Conservation (phyloP, 1,139 yeast species). For the Lodderomyces parapsilosis region DNA sequence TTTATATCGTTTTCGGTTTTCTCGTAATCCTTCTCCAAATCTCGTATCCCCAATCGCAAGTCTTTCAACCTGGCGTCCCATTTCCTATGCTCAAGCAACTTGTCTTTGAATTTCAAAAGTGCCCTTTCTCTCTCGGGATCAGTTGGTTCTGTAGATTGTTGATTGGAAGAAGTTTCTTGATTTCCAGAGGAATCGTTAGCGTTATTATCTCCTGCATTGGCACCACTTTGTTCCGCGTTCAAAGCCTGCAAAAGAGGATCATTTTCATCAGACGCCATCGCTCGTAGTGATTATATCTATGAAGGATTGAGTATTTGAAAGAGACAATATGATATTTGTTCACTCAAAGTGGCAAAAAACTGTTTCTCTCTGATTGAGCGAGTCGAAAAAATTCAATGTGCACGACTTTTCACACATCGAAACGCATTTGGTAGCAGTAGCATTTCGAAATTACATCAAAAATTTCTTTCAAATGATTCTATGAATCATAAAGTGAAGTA, state of each 20-base stretch:
- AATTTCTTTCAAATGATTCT: slow-evolving; percentile 2
- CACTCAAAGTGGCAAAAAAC: slow-evolving; percentile 3
- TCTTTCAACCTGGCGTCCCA: slow-evolving; percentile 93
- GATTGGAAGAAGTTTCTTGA: slow-evolving; percentile 1
- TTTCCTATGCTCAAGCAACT: slow-evolving; percentile 87
- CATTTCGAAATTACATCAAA: neutral
- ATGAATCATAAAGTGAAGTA: neutral
- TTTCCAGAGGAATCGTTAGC: neutral
- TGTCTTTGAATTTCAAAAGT: slow-evolving; percentile 74
- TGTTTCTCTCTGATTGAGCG: neutral
- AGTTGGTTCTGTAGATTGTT: slow-evolving; percentile 48
- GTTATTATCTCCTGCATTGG: slow-evolving; percentile 9
- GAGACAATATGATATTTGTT: no score
- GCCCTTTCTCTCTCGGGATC: slow-evolving; percentile 84
- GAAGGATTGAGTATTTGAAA: no score
- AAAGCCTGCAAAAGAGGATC: slow-evolving; percentile 77
- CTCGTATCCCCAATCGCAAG: slow-evolving; percentile 79
- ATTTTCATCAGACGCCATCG: slow-evolving; percentile 59
- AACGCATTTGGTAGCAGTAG: slow-evolving; percentile 2
- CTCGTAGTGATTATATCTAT: no score
- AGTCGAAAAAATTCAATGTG: neutral
- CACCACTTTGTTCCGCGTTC: slow-evolving; percentile 37
- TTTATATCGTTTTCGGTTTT: slow-evolving; percentile 96
- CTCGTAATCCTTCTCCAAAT: slow-evolving; percentile 77
- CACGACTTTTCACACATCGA: slow-evolving; percentile 1